Evolutionary conservation across 768 basidiomycete species (phyloP), one percentile per base, ranked within the genome.

Genomic region (Termitomyces sp.): DNA sequence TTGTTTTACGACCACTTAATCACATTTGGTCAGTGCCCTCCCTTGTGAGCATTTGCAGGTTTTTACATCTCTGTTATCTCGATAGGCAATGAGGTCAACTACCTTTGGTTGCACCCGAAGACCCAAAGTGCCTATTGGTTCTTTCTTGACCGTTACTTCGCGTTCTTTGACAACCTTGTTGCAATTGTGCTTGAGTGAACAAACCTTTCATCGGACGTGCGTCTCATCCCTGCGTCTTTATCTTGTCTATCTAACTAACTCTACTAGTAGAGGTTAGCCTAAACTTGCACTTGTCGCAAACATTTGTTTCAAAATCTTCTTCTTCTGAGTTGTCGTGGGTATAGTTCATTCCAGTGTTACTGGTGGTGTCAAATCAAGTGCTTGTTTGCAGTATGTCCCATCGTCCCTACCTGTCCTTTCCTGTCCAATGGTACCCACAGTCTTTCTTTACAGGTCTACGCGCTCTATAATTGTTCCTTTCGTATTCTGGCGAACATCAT

Each of bases 391-490:
- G 82, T 83, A 57, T 56, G 82, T 67, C 19, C 31, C 21, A 16
- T 27, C 23, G 19, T 41, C 7, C 25, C 1, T 17, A 25, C 21
- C 11, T 37, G 3, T 23, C 5, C 43, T 17, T 34, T 23, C 12
- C 23, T 34, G 16, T 52, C 21, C 31, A n/a, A 51, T 35, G 34
- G 48, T 16, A 23, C 9, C 14, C 23, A 3, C 21, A 81, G 78
- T 72, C 56, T 73, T 78, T 31, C 70, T 82, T 65, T 80, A 41
- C 77, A 83, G 40, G 78, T 78, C 50, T 78, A 76, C 56, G 82
- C 83, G 5, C 65, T 85, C 14, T 84, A 82, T 55, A 68, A 71
- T 11, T 65, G 76, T 35, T 76, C 75, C 19, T 59, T 69, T 43
- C 69, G 71, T 19, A 63, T 82, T 35, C 57, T 78, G n/a, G 55